phyloP scores from a whole-genome alignment of 192 early-diverging fungal genomes.

The Mortierella alpina region DNA sequence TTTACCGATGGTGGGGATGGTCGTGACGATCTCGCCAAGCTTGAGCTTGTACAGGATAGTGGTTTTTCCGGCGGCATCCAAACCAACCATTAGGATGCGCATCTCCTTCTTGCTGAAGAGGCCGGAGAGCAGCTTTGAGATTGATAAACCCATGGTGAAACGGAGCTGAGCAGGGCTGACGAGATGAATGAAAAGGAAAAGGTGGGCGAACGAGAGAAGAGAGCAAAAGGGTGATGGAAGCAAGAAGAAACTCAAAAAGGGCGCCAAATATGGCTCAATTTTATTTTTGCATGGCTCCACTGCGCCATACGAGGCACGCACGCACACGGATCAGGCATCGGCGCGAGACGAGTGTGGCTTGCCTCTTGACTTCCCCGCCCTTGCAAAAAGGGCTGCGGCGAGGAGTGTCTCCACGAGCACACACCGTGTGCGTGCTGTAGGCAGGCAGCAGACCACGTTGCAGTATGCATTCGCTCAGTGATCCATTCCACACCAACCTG shows the following conservation, averaged over 20 bases:
- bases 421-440: no score
- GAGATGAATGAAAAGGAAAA: slow-evolving; percentile 6
- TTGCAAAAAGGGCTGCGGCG: no score
- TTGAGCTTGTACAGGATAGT: slow-evolving; percentile 99
- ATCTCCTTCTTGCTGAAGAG: slow-evolving; percentile 96
- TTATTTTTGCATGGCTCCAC: background rate
- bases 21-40: slow-evolving; percentile 98
- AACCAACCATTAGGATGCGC: slow-evolving; percentile 97
- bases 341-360: no score
- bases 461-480: no score
- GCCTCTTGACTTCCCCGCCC: no score
- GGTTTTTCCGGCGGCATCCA: slow-evolving; percentile 97
- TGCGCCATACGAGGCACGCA: no score
- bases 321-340: no score
- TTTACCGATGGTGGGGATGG: slow-evolving; percentile 98
- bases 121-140: slow-evolving; percentile 82
- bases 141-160: slow-evolving; percentile 81
- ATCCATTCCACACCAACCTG: no score
- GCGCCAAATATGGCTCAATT: background rate
- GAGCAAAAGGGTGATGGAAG: slow-evolving; percentile 30
- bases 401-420: no score
- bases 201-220: slow-evolving; percentile 20
- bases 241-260: background rate
- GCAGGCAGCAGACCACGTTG: no score
- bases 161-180: slow-evolving; percentile 6